Percentiles rank a stretch among this genome's conserved stretches.
Evolutionary conservation across 257 asterid genomes (phyloP).

Genomic region (Scutellaria barbata): DNA sequence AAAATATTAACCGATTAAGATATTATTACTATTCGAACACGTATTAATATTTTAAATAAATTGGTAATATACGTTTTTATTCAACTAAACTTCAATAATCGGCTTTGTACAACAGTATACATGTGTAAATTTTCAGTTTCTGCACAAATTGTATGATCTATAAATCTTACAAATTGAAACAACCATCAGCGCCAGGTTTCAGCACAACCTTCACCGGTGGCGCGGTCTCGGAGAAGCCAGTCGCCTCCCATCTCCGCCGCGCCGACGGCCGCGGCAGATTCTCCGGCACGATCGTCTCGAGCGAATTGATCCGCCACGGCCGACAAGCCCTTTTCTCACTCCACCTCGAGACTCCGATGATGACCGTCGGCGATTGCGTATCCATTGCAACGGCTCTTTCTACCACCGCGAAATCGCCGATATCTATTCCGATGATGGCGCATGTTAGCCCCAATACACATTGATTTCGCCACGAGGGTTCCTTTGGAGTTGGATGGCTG

Average conservation of each 20-base stretch:
- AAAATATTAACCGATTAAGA: no score
- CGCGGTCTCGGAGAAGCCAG: slow-evolving; percentile 45
- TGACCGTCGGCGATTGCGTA: slow-evolving; percentile 24
- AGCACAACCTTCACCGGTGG: slow-evolving; percentile 40
- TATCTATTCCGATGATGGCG: slow-evolving; percentile 52
- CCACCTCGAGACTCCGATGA: slow-evolving; percentile 50
- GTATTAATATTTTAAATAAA: not conserved
- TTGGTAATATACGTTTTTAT: not conserved
- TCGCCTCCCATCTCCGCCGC: slow-evolving; percentile 66
- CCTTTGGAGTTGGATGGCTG: slow-evolving; percentile 44
- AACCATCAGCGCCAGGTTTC: slow-evolving; percentile 36
- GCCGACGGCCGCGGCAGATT: slow-evolving; percentile 75
- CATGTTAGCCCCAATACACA: slow-evolving; percentile 50
- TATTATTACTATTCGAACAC: no score
- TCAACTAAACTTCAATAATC: not conserved
- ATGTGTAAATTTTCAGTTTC: not conserved
- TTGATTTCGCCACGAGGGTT: slow-evolving; percentile 52
- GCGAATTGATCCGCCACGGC: slow-evolving; percentile 75
- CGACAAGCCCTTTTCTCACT: slow-evolving; percentile 72
- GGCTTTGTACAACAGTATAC: slow-evolving; percentile 26
- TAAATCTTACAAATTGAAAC: slow-evolving; percentile 41
- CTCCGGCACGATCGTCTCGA: slow-evolving; percentile 86
- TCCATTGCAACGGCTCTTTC: slow-evolving; percentile 45
- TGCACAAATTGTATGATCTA: not conserved
- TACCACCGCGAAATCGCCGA: slow-evolving; percentile 32